These are phyloP conservation scores for Pythium monospermum DNA, from an alignment of 352 stramenopile genomes.

Conservation along the genomic window DNA sequence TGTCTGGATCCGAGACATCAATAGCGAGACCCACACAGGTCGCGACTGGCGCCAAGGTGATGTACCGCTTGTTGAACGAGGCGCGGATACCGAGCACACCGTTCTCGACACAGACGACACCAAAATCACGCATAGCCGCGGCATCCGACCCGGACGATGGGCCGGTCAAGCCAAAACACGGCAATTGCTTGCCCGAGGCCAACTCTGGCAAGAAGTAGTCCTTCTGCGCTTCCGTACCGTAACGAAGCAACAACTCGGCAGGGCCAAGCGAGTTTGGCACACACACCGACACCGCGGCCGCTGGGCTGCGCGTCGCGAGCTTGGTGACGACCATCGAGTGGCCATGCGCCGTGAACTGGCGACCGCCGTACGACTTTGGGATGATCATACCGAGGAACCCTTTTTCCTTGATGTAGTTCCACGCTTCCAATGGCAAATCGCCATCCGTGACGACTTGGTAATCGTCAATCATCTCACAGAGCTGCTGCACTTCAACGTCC, in stretches of 20 bases:
- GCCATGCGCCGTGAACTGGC: constrained; percentile 87
- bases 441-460: constrained; percentile 90
- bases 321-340: constrained; percentile 93
- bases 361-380: constrained; percentile 93
- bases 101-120: constrained; percentile 91
- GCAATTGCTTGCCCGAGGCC: constrained; percentile 93
- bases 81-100: constrained; percentile 95
- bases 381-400: constrained; percentile 99
- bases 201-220: constrained; percentile 93
- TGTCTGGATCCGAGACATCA: constrained; percentile 94
- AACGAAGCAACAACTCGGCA: constrained; percentile 94
- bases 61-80: constrained; percentile 99
- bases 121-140: constrained; percentile 92
- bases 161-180: constrained; percentile 96
- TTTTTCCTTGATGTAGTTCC: constrained; percentile 96
- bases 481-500: constrained; percentile 93
- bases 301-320: constrained; percentile 88
- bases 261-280: constrained; percentile 97
- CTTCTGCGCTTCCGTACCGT: constrained; percentile 96
- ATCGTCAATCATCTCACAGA: constrained; percentile 96
- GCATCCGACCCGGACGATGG: constrained; percentile 94
- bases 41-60: constrained; percentile 96
- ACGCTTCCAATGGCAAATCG: constrained; percentile 90
- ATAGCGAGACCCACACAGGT: constrained; percentile 96
- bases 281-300: constrained; percentile 92